Evolutionary conservation across 805 yeast genomes (phyloP).

Genomic region (Peterozyma toletana): DNA sequence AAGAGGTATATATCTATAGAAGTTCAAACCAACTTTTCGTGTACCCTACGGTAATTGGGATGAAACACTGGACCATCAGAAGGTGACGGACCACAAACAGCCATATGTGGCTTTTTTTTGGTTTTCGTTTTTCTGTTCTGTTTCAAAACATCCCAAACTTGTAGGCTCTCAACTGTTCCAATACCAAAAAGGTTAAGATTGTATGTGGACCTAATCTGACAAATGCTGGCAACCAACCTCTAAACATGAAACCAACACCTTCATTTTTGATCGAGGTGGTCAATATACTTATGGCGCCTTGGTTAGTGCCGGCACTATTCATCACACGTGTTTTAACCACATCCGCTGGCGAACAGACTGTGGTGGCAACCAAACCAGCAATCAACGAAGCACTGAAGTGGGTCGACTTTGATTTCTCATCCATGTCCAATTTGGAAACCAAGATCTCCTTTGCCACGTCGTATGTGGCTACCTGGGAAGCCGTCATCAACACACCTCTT

Average conservation of each 20-base stretch:
- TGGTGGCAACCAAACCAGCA: conserved; percentile 86
- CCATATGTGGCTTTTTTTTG: neutral
- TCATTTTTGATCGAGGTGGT: conserved; percentile 52
- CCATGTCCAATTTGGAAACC: conserved; percentile 40
- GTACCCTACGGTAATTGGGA: no score
- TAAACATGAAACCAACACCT: conserved; percentile 74
- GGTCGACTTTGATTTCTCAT: conserved; percentile 56
- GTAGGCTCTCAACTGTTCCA: conserved; percentile 55
- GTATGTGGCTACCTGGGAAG: conserved; percentile 84
- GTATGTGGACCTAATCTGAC: conserved; percentile 82
- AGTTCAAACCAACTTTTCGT: no score
- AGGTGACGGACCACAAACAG: no score
- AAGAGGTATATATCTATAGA: no score
- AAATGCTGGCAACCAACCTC: conserved; percentile 90
- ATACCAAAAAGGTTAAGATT: conserved; percentile 58
- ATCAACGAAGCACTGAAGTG: conserved; percentile 73
- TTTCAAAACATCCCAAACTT: conserved; percentile 34
- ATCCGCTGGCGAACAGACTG: conserved; percentile 89
- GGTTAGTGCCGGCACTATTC: conserved; percentile 49
- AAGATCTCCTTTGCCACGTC: conserved; percentile 63
- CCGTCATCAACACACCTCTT: conserved; percentile 84
- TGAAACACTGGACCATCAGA: no score
- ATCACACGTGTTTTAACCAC: conserved; percentile 84
- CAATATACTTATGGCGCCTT: conserved; percentile 45
- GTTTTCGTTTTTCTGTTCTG: neutral